A percentile compares a stretch with the other conserved stretches of the same genome.
Evolutionary conservation across 2,329 filamentous ascomycete species (phyloP).

Genomic region (Ceratocystiopsis minuta): DNA sequence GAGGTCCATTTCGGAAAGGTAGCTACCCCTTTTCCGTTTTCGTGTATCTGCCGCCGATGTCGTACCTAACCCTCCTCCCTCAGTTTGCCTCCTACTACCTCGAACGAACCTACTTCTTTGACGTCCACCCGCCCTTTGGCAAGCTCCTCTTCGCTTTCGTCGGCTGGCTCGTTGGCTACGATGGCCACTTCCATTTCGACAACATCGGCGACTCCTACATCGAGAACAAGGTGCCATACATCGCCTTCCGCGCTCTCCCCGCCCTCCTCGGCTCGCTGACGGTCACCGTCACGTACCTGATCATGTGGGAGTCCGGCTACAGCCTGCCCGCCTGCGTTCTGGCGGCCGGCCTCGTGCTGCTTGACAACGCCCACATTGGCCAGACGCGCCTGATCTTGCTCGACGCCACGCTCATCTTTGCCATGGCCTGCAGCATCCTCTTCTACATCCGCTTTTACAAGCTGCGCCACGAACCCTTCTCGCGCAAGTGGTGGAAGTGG

Average conservation of each 20-base stretch:
- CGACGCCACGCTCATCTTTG: constrained; percentile 82
- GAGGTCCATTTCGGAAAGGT: constrained; percentile 99
- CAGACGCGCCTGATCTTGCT: constrained; percentile 90
- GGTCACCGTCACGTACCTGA: constrained; percentile 83
- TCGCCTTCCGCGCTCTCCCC: constrained; percentile 85
- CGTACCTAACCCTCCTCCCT: background rate
- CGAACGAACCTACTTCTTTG: constrained; percentile 97
- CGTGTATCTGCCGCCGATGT: background rate
- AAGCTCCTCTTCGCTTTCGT: constrained; percentile 95
- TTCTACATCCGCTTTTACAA: constrained; percentile 98
- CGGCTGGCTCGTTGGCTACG: constrained; percentile 93
- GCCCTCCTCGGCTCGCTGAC: constrained; percentile 83
- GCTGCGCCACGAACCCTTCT: constrained; percentile 71
- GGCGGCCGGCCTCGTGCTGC: constrained; percentile 69
- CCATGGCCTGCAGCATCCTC: constrained; percentile 87
- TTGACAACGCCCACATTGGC: constrained; percentile 95
- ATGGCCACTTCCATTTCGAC: constrained; percentile 94
- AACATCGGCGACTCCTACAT: constrained; percentile 99
- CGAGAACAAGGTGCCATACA: constrained; percentile 89
- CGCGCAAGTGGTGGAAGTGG: constrained; percentile 99
- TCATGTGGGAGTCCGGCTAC: constrained; percentile 99
- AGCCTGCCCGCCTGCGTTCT: constrained; percentile 82
- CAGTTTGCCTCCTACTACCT: constrained; percentile 70
- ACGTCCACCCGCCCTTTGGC: constrained; percentile 93
- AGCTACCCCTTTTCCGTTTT: constrained; percentile 15